phyloP scores from a whole-genome alignment of 2,329 filamentous ascomycete species.

The Colletotrichum incanum region DNA sequence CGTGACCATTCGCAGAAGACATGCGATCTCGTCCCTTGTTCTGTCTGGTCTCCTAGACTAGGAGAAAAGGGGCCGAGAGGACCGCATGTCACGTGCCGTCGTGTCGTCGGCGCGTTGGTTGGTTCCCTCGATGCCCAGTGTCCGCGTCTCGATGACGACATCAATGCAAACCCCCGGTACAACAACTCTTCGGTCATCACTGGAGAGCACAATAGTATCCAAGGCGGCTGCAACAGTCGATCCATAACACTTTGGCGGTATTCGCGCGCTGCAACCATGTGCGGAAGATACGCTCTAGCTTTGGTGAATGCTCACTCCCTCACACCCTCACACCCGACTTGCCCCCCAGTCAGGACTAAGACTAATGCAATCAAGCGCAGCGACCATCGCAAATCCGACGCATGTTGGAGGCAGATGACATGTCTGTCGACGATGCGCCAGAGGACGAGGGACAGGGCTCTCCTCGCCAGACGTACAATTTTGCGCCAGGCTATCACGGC shows the following conservation, averaged over 20 bases:
- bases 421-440: constrained; percentile 81
- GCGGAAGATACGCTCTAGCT: constrained; percentile 55
- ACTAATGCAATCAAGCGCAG: constrained; percentile 58
- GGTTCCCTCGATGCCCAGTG: background rate
- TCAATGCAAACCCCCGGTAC: background rate
- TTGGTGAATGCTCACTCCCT: constrained; percentile 51
- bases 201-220: background rate
- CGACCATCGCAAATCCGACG: constrained; percentile 82
- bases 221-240: background rate
- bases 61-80: background rate
- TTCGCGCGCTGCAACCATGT: constrained; percentile 47
- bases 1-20: background rate
- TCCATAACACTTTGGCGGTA: background rate
- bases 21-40: background rate
- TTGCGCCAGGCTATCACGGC: constrained; percentile 89
- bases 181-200: background rate
- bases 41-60: too few species aligned
- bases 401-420: constrained; percentile 80
- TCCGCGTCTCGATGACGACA: constrained; percentile 32
- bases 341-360: constrained; percentile 1
- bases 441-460: constrained; percentile 75
- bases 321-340: too few species aligned
- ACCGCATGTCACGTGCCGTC: constrained; percentile 18
- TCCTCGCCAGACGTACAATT: constrained; percentile 88
- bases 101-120: constrained; percentile 17